Conservation (phyloP, 164 flowering plant species). For the Dillenia suffruticosa region DNA sequence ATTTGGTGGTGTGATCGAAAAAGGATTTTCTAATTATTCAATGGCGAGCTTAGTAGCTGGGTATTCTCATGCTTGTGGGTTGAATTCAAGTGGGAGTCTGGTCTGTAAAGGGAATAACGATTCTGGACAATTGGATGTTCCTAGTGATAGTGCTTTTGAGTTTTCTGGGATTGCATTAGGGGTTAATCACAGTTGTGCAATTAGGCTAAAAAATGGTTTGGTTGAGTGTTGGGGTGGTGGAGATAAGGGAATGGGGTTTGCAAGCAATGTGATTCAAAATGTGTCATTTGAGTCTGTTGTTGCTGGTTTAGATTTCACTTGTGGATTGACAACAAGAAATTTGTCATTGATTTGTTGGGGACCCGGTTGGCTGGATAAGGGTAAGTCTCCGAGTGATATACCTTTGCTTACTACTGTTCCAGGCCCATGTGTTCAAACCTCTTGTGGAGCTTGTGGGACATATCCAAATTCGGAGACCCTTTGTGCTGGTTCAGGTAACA, state of each 20-base stretch:
- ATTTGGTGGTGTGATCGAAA: constrained; percentile 6
- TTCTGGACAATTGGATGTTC: constrained; percentile 43
- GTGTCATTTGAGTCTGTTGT: constrained; percentile 46
- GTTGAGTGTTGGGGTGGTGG: constrained; percentile 77
- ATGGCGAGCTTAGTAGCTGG: constrained; percentile 58
- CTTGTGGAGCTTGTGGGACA: neutral
- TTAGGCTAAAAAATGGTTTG: constrained; percentile 28
- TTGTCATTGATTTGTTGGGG: constrained; percentile 2
- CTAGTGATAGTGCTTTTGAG: constrained; percentile 16
- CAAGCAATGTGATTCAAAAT: constrained; percentile 15
- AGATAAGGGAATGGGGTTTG: constrained; percentile 10
- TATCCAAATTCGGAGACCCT: neutral
- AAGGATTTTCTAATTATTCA: constrained; percentile 12
- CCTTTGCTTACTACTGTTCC: neutral
- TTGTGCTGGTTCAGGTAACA: neutral
- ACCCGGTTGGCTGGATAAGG: neutral
- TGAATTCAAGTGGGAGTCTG: constrained; percentile 31
- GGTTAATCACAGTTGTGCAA: constrained; percentile 42
- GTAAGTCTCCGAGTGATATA: neutral
- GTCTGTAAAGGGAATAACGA: constrained; percentile 49
- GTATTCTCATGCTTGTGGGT: constrained; percentile 58
- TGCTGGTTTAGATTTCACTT: constrained; percentile 17
- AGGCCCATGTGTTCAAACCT: neutral
- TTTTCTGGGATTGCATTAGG: constrained; percentile 45
- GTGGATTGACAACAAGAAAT: neutral